Percentiles rank a stretch among this genome's conserved stretches.
Conservation (phyloP, 2,329 filamentous ascomycete genomes). For the Botrytis porri region DNA sequence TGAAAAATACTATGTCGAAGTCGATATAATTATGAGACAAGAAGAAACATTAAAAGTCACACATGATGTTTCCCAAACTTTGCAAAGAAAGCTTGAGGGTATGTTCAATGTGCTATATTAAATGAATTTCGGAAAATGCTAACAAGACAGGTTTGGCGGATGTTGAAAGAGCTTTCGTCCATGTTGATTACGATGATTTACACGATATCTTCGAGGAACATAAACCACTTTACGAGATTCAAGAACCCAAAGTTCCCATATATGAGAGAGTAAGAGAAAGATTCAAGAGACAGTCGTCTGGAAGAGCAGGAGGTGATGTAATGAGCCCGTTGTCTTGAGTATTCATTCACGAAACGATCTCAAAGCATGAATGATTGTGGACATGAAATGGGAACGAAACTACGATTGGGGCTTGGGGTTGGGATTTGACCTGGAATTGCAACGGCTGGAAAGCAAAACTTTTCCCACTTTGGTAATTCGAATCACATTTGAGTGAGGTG, state of each 20-base stretch:
- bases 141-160: slow-evolving; percentile 59
- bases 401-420: background rate
- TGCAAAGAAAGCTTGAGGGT: slow-evolving; percentile 92
- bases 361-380: background rate
- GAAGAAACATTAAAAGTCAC: slow-evolving; percentile 69
- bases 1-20: slow-evolving; percentile 79
- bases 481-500: background rate
- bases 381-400: background rate
- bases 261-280: slow-evolving; percentile 13
- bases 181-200: slow-evolving; percentile 82
- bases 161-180: slow-evolving; percentile 91
- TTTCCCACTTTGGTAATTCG: background rate
- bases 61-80: slow-evolving; percentile 88
- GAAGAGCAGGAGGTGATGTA: background rate
- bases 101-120: background rate
- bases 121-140: background rate
- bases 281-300: slow-evolving; percentile 3
- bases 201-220: slow-evolving; percentile 20
- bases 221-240: slow-evolving; percentile 18
- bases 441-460: background rate
- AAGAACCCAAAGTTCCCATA: slow-evolving; percentile 14
- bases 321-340: background rate
- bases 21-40: slow-evolving; percentile 91
- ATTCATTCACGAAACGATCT: background rate
- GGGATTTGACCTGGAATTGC: background rate